Conservation (phyloP, 768 basidiomycete genomes). For the Coprinopsis sp. region DNA sequence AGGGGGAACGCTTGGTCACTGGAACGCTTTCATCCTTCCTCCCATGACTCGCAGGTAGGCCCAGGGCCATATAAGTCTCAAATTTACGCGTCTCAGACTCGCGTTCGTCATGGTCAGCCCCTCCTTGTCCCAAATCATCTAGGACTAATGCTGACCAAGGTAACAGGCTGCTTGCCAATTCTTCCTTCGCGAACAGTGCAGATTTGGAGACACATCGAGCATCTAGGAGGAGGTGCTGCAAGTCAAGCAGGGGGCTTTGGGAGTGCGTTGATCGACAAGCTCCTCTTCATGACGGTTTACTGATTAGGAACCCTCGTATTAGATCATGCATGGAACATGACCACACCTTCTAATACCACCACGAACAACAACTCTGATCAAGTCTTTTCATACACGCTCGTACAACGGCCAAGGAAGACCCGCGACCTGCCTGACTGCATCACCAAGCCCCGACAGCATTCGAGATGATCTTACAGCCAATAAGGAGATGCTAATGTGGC, state of each 20-base stretch:
- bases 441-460: conserved; percentile 54
- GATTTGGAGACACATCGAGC: conserved; percentile 64
- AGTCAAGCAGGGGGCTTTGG: conserved; percentile 39
- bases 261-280: conserved; percentile 36
- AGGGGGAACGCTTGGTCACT: no score
- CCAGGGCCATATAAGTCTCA: no score
- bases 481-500: conserved; percentile 74
- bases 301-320: neutral
- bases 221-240: conserved; percentile 42
- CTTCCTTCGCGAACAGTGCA: conserved; percentile 33
- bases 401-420: neutral
- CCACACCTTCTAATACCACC: conserved; percentile 21
- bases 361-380: conserved; percentile 20
- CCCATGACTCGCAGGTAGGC: no score
- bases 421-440: neutral
- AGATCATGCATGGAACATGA: neutral
- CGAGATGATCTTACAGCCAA: conserved; percentile 53
- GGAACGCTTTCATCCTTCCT: no score
- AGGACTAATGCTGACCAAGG: neutral
- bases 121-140: no score
- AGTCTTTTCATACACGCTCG: conserved; percentile 36
- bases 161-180: neutral
- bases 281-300: neutral
- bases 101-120: no score
- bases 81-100: no score